Evolutionary conservation across 148 eudicot genomes (phyloP), one percentile per base, ranked within the genome.

Genomic region (Dysphania ambrosioides): DNA sequence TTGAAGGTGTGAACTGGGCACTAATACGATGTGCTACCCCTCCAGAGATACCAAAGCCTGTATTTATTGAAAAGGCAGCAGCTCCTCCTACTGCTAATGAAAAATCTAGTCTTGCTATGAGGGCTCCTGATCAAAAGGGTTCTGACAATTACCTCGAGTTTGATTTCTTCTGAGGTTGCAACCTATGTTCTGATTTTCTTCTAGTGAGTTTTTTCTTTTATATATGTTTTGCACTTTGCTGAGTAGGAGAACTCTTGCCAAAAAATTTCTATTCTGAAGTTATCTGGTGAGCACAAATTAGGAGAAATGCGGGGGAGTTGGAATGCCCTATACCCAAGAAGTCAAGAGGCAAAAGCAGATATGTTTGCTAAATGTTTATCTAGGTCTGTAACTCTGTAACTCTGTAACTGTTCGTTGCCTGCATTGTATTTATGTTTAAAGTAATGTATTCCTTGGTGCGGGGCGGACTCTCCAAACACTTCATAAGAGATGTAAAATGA

Each of bases 1-100:
- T 88, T 29, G 88, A 86, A 79, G 89, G 91, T 30, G 89, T 88
- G 51, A 88, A 86, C 64, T 88, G 91, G 91, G 89, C 91, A 10
- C 64, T 88, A 64, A 88, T 88, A 21, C 83, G 89, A 23, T 86
- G 91, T 81, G 87, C 91, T 55, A 84, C 83, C 29, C 89, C 91
- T 1, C 91, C 91, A 9, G 89, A 88, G 58, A 77, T 88, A 65
- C 88, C 89, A 0, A 86, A 80, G 77, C 87, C 84, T 7, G 86
- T 83, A 41, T 86, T 81, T 68, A 75, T 85, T 6, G 83, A 78
- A 6, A 76, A 70, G 64, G 78, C 82, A 47, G 68, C 61, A 32
- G 72, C 35, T 29, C 74, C 79, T 2, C 80, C 75, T 10, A 63
- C 75, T 47, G 56, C 78, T 5, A 56, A 77, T 15, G 85, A 78